Evolutionary conservation across 345 rosid species (phyloP).

Genomic region (Camelina neglecta): DNA sequence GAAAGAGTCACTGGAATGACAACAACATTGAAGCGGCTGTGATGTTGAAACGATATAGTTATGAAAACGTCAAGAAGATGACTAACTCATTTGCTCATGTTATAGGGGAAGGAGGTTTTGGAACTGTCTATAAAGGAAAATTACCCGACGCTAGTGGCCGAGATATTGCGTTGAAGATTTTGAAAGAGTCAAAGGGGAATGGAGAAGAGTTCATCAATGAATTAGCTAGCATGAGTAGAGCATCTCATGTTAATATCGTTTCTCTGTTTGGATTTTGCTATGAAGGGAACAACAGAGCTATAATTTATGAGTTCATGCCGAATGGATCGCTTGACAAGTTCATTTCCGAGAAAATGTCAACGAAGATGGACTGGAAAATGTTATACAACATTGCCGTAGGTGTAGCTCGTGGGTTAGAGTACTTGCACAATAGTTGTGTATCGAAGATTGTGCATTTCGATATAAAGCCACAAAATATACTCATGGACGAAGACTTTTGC

Average conservation of each 20-base stretch:
- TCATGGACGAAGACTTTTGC: conserved; percentile 45
- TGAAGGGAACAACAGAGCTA: conserved; percentile 41
- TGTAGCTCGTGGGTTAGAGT: conserved; percentile 52
- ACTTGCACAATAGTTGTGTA: conserved; percentile 54
- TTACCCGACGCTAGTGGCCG: conserved; percentile 28
- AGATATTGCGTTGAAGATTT: conserved; percentile 50
- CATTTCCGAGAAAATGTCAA: conserved; percentile 16
- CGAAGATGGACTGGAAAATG: conserved; percentile 33
- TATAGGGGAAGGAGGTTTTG: conserved; percentile 48
- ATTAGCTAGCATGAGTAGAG: conserved; percentile 52
- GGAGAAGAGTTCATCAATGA: conserved; percentile 57
- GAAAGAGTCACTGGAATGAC: neutral
- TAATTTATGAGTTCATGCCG: conserved; percentile 50
- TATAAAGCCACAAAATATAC: conserved; percentile 56
- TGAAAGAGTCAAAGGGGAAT: conserved; percentile 43
- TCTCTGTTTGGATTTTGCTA: conserved; percentile 39
- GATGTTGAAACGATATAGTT: conserved; percentile 42
- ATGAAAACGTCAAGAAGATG: conserved; percentile 42
- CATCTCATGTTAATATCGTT: conserved; percentile 56
- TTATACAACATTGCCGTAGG: conserved; percentile 41
- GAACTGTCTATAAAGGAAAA: conserved; percentile 34
- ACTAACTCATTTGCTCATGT: conserved; percentile 39
- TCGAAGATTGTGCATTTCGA: conserved; percentile 52
- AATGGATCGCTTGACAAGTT: conserved; percentile 53
- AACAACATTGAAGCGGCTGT: conserved; percentile 34